A percentile compares a stretch with the other conserved stretches of the same genome.
Conservation (phyloP, 176 grass and related monocot species). For the Juncus inflexus region DNA sequence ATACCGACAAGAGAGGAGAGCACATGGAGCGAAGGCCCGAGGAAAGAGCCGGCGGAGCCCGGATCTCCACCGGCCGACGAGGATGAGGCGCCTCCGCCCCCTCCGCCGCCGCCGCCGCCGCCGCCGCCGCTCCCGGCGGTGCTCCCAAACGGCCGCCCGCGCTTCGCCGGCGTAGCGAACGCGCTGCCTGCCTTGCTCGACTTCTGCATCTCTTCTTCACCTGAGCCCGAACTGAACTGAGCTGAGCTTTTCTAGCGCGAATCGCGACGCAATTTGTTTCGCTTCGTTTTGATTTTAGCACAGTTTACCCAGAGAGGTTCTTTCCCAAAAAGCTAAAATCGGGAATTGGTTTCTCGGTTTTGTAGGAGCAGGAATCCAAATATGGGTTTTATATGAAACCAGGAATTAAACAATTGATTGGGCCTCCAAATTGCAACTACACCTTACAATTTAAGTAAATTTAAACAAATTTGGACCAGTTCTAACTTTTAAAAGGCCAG, state of each 20-base stretch:
- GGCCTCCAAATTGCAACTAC: too few relatives aligned
- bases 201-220: conserved; percentile 64
- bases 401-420: too few relatives aligned
- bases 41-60: conserved; percentile 47
- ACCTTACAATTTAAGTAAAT: too few relatives aligned
- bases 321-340: too few relatives aligned
- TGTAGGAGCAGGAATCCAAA: too few relatives aligned
- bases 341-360: too few relatives aligned
- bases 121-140: conserved; percentile 42
- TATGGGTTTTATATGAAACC: too few relatives aligned
- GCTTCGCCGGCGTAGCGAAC: conserved; percentile 66
- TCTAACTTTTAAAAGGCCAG: too few relatives aligned
- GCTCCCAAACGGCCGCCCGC: conserved; percentile 80
- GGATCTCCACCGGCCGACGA: conserved; percentile 38
- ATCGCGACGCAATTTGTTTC: not conserved
- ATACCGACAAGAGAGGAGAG: conserved; percentile 56
- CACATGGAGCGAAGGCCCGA: conserved; percentile 82
- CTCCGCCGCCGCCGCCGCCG: conserved; percentile 23
- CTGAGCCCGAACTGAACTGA: not conserved
- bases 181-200: conserved; percentile 64
- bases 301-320: too few relatives aligned
- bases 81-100: conserved; percentile 22
- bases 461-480: too few relatives aligned
- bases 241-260: conserved; percentile 1
- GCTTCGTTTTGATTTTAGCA: too few relatives aligned